A percentile compares a stretch with the other conserved stretches of the same genome.
Conservation (phyloP, 1,284 basidiomycete species). For the Melampsora occidentalis region DNA sequence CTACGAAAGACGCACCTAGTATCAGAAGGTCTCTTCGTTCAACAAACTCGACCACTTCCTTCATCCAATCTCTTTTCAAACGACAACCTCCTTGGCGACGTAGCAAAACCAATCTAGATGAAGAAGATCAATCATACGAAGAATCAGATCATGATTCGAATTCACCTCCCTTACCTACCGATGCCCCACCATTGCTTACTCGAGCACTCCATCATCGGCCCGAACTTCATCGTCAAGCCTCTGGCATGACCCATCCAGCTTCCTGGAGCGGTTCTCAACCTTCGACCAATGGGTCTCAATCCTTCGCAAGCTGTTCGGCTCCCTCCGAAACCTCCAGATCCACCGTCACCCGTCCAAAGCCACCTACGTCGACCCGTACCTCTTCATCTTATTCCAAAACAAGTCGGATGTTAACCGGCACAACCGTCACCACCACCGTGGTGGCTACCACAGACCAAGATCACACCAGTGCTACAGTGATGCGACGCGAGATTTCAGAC, state of each 20-base stretch:
- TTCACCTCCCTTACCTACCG: background rate
- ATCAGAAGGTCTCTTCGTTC: conserved; percentile 3
- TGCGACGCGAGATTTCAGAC: conserved; percentile 16
- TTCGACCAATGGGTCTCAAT: background rate
- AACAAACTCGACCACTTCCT: conserved; percentile 18
- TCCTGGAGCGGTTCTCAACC: too few species aligned
- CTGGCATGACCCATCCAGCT: too few species aligned
- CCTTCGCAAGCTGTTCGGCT: background rate
- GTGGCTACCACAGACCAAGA: too few species aligned
- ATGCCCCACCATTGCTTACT: background rate
- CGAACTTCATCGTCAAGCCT: background rate
- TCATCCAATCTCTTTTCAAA: conserved; percentile 17
- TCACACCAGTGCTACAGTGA: conserved; percentile 8
- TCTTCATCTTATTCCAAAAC: background rate
- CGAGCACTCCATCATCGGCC: conserved; percentile 3
- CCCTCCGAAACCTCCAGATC: background rate
- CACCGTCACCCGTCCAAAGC: background rate
- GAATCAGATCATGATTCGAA: background rate
- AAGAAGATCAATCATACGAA: background rate
- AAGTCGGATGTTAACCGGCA: background rate
- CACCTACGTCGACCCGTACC: background rate
- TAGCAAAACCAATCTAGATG: background rate
- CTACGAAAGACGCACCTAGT: background rate
- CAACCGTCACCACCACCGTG: background rate
- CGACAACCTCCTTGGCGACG: background rate